Evolutionary conservation across 2,329 filamentous ascomycete genomes (phyloP).

Genomic region (Nemania sp.): DNA sequence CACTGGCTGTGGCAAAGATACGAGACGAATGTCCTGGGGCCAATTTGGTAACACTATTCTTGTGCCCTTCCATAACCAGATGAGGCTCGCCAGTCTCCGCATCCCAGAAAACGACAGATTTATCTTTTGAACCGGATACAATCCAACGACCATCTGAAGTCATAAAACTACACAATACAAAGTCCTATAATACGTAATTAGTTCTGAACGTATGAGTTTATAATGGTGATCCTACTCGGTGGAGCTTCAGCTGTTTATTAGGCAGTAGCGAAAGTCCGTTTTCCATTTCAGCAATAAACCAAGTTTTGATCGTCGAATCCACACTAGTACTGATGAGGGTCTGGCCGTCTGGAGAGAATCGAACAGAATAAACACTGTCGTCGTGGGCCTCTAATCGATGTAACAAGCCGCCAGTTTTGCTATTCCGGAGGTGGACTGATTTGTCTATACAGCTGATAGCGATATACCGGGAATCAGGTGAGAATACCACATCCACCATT

Average conservation of each 20-base stretch:
- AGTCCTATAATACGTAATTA: not conserved
- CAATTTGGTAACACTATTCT: not conserved
- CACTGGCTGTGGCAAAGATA: not conserved
- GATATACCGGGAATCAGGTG: conserved; percentile 6
- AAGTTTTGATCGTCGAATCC: not conserved
- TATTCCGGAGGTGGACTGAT: not conserved
- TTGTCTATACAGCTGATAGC: not conserved
- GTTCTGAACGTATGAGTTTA: not conserved
- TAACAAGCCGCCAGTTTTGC: not conserved
- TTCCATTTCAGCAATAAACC: not conserved
- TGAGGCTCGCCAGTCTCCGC: conserved; percentile 8
- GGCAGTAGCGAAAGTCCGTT: not conserved
- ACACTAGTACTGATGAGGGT: not conserved
- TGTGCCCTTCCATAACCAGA: not conserved
- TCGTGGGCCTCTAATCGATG: not conserved
- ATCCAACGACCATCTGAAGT: conserved; percentile 9
- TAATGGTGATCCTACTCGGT: not conserved
- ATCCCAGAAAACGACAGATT: conserved; percentile 8
- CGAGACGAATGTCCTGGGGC: conserved; percentile 4
- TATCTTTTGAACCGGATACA: conserved; percentile 1
- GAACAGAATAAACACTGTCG: not conserved
- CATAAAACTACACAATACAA: not conserved
- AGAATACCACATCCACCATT: not conserved
- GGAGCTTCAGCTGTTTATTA: conserved; percentile 4
- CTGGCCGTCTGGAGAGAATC: conserved; percentile 7